Evolutionary conservation across 2,329 filamentous ascomycete genomes (phyloP), one percentile per base, ranked within the genome.

Genomic region (Plectosphaerella cucumerina): DNA sequence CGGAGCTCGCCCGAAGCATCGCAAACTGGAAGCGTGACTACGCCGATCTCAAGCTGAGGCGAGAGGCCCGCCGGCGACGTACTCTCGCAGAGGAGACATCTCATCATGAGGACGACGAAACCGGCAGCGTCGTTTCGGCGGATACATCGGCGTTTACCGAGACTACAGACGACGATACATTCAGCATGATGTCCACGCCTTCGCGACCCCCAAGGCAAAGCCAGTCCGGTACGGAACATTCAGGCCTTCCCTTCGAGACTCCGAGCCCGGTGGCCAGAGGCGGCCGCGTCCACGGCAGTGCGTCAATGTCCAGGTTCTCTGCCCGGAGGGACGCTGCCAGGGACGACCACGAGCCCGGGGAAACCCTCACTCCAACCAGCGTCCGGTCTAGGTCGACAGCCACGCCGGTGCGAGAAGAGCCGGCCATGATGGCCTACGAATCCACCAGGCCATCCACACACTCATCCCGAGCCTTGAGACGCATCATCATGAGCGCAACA

Each of bases 11-110:
- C 54, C 73, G 77, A 54, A 82, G 80, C 63, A 84, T 86, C 56
- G 68, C 74, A 52, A 75, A 75, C 55, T 86, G 83, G 78, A 85
- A 84, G 64, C 65, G 76, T 31, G 82, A 85, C 59, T 86, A 81
- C 75, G 66, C 72, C 10, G 63, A 67, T 15, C 68, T 83, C 26
- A 78, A 79, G 64, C 70, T 71, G 51, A 74, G 70, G 58, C 70
- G 72, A 31, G 68, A 69, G 46, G 59, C 58, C 43, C 64, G 67
- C 49, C 67, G 62, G 10, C 39, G 39, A 17, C 39, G 39, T 4
- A 18, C n/a, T 18, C 18, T 42, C 39, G 39, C 39, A 18, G 39
- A 42, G 39, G 39, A 42, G 4, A 10, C 39, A 11, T 42, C 17
- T 10, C 39, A 18, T 12, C 10, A 18, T 5, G 17, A 22, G 3